Evolutionary conservation across 768 basidiomycete species (phyloP).

Genomic region (Mycena galericulata): DNA sequence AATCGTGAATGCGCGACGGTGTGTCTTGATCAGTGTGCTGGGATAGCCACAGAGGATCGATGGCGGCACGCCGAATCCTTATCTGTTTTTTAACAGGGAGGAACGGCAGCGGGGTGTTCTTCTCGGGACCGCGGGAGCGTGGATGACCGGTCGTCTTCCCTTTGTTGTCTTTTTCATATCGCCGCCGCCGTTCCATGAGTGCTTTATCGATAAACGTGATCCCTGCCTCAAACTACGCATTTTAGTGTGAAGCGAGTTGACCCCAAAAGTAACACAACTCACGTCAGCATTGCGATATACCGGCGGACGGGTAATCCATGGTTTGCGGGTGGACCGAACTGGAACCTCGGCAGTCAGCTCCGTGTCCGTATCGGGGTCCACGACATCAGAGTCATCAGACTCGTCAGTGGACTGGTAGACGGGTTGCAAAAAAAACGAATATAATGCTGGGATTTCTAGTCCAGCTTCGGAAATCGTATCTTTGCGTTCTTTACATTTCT

Average conservation of each 20-base stretch:
- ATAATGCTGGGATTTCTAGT: background rate
- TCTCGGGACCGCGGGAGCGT: background rate
- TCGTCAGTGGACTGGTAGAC: constrained; percentile 5
- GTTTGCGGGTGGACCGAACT: background rate
- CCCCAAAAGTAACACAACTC: too few species aligned
- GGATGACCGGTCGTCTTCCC: background rate
- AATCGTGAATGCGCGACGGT: background rate
- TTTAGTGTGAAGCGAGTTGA: background rate
- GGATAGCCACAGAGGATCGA: background rate
- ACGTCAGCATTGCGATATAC: background rate
- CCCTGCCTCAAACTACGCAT: background rate
- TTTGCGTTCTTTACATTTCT: background rate
- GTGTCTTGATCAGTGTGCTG: background rate
- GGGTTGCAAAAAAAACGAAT: background rate
- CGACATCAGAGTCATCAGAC: background rate
- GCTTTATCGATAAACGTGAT: background rate
- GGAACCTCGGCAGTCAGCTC: background rate
- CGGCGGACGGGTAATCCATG: background rate
- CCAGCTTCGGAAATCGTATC: background rate
- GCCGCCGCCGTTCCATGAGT: background rate
- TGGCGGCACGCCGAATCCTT: background rate
- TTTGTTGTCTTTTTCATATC: background rate
- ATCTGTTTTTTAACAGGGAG: background rate
- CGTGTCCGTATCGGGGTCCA: constrained; percentile 6
- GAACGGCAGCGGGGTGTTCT: background rate